Conservation (phyloP, 2,329 filamentous ascomycete species). For the Aureobasidium sp. region DNA sequence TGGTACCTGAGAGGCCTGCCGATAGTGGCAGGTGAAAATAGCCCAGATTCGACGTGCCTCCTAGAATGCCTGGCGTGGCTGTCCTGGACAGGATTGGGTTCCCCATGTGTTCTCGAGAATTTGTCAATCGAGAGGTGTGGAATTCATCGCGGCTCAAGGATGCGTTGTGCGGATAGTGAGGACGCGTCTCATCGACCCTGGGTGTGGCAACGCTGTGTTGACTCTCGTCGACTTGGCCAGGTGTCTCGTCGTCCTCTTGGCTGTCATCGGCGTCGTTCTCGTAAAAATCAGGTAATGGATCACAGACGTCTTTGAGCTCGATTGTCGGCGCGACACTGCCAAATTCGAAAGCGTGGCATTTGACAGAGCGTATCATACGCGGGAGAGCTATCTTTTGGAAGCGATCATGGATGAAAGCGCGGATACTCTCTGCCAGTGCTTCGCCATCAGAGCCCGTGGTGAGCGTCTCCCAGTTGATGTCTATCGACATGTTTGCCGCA, state of each 20-base stretch:
- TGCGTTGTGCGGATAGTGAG: conserved; percentile 1
- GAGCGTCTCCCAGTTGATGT: conserved; percentile 91
- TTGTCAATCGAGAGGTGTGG: conserved; percentile 12
- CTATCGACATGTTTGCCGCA: conserved; percentile 70
- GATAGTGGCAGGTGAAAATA: conserved; percentile 76
- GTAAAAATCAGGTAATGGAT: conserved; percentile 93
- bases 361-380: conserved; percentile 92
- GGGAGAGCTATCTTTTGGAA: conserved; percentile 89
- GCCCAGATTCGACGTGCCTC: conserved; percentile 67
- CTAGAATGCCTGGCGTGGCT: conserved; percentile 54
- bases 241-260: conserved; percentile 35
- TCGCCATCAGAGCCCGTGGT: conserved; percentile 82
- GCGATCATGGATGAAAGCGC: conserved; percentile 87
- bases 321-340: conserved; percentile 74
- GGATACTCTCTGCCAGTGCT: conserved; percentile 75
- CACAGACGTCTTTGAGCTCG: conserved; percentile 92
- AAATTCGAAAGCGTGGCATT: conserved; percentile 90
- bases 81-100: conserved; percentile 32
- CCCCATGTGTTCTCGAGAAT: conserved; percentile 16
- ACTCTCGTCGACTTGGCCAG: neutral
- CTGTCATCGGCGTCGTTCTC: conserved; percentile 65
- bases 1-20: conserved; percentile 62
- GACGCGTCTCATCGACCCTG: neutral
- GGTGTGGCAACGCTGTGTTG: neutral
- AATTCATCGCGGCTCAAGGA: conserved; percentile 10